phyloP scores from a whole-genome alignment of 202 grass and related monocot genomes.

The Bolboschoenoplectus hybrid region DNA sequence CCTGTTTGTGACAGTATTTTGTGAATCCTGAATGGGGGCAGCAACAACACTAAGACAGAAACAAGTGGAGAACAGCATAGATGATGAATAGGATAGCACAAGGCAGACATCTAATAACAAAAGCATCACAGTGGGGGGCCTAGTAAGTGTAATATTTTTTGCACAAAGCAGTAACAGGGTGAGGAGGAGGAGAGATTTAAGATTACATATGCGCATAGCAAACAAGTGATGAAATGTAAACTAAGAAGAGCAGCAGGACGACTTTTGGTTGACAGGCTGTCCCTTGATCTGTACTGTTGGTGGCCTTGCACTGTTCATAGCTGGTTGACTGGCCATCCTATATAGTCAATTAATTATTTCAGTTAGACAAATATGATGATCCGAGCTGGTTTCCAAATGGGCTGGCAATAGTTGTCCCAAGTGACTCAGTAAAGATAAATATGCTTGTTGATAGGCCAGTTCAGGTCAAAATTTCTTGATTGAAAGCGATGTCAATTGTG shows the following conservation, averaged over 20 bases:
- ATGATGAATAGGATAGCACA: neutral
- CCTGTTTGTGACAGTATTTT: neutral
- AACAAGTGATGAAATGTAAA: constrained; percentile 30
- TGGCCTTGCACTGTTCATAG: constrained; percentile 49
- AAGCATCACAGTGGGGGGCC: neutral
- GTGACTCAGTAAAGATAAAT: neutral
- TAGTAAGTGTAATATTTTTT: constrained; percentile 32
- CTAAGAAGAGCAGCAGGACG: constrained; percentile 69
- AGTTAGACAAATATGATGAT: neutral
- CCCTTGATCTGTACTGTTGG: constrained; percentile 66
- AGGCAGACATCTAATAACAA: constrained; percentile 36
- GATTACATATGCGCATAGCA: constrained; percentile 34
- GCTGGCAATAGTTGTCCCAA: neutral
- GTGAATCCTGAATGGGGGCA: neutral
- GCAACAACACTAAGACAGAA: neutral
- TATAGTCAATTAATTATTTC: constrained; percentile 34
- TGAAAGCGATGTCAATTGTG: neutral
- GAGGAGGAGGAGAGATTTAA: constrained; percentile 31
- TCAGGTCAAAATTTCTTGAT: neutral
- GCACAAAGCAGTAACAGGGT: constrained; percentile 21
- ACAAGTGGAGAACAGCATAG: constrained; percentile 16
- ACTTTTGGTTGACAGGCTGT: constrained; percentile 70
- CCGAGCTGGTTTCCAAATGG: neutral
- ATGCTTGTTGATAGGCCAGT: neutral
- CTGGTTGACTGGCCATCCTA: constrained; percentile 90